phyloP scores from a whole-genome alignment of 2,329 filamentous ascomycete genomes.

The Exutisphaerella laricina region DNA sequence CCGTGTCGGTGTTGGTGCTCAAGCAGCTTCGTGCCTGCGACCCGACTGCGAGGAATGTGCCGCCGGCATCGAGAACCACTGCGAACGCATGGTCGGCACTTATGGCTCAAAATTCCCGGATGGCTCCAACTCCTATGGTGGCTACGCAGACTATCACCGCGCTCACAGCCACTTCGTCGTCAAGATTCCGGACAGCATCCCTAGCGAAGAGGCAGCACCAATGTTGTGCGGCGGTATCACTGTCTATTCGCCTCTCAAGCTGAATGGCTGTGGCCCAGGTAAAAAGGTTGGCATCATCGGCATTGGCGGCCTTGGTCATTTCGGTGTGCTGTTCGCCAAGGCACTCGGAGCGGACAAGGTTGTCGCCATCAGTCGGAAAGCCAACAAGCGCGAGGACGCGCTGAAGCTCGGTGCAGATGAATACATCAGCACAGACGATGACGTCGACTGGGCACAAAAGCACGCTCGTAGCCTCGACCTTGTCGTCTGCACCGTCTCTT shows the following conservation, averaged over 20 bases:
- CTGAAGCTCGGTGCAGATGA: conserved; percentile 55
- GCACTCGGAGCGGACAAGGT: conserved; percentile 63
- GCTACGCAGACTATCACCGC: conserved; percentile 50
- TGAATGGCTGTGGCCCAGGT: conserved; percentile 62
- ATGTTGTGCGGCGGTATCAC: conserved; percentile 76
- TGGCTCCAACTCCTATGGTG: conserved; percentile 50
- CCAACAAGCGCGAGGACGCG: conserved; percentile 54
- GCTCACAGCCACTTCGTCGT: conserved; percentile 48
- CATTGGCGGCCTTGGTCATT: conserved; percentile 59
- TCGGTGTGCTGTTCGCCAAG: conserved; percentile 64
- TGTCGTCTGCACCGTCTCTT: conserved; percentile 54
- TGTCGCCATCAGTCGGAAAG: conserved; percentile 58
- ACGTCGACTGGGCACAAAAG: conserved; percentile 54
- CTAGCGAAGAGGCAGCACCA: conserved; percentile 53
- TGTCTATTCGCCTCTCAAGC: conserved; percentile 61
- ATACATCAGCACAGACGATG: conserved; percentile 53
- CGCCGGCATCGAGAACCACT: conserved; percentile 41
- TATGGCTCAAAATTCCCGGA: conserved; percentile 20
- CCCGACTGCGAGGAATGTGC: conserved; percentile 50
- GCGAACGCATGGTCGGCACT: conserved; percentile 24
- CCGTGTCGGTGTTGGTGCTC: conserved; percentile 47
- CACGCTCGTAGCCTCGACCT: conserved; percentile 51
- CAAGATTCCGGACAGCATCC: conserved; percentile 47
- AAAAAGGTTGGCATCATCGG: conserved; percentile 67
- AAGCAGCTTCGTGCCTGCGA: conserved; percentile 43